Evolutionary conservation across 129 eudicot species (phyloP).

Genomic region (Flaveria trinervia): DNA sequence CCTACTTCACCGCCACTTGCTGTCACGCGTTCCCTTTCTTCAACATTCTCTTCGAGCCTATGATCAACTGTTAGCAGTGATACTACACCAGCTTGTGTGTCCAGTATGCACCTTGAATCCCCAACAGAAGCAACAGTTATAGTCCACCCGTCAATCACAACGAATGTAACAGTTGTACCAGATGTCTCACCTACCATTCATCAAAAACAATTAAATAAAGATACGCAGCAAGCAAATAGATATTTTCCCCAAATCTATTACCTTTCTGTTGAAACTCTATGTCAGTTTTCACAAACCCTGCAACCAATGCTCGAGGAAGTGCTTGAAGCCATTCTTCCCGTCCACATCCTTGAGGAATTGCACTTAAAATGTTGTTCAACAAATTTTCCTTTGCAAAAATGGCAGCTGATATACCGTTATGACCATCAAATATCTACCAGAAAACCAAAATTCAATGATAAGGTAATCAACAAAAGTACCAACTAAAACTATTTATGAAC

Average conservation of each 20-base stretch:
- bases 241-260: constrained; percentile 7
- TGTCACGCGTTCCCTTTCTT: constrained; percentile 85
- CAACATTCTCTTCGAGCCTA: constrained; percentile 89
- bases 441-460: neutral
- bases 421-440: constrained; percentile 93
- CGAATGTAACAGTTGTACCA: constrained; percentile 94
- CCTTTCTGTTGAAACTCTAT: constrained; percentile 98
- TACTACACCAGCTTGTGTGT: constrained; percentile 93
- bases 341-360: constrained; percentile 72
- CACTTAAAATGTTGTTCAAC: constrained; percentile 83
- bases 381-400: constrained; percentile 87
- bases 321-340: constrained; percentile 99
- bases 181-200: constrained; percentile 78
- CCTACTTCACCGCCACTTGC: constrained; percentile 99
- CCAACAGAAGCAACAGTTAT: constrained; percentile 99
- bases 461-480: constrained; percentile 1
- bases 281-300: constrained; percentile 98
- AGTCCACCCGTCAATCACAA: constrained; percentile 98
- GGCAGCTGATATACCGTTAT: constrained; percentile 98
- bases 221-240: neutral
- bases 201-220: neutral
- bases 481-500: neutral
- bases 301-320: constrained; percentile 90
- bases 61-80: constrained; percentile 93
- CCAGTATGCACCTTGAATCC: constrained; percentile 95